Percentiles rank a stretch among this genome's conserved stretches.
These are phyloP conservation scores for Coemansia sp. DNA, from an alignment of 371 early-diverging fungal species.

Conservation along the genomic window DNA sequence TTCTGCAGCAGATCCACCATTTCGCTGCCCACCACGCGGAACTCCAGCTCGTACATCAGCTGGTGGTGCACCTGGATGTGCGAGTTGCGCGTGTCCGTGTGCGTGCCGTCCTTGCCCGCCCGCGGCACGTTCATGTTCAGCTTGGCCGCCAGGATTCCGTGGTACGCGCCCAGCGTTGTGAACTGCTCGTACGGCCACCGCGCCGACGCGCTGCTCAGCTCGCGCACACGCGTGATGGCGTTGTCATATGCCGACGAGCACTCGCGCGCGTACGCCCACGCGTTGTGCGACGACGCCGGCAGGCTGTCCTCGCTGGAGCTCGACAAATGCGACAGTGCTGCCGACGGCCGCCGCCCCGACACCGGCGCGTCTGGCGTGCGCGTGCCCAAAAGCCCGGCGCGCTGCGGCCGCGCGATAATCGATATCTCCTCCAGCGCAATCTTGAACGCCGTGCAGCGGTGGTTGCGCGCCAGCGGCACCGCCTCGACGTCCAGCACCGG, in stretches of 20 bases:
- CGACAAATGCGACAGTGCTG: slow-evolving; percentile 9
- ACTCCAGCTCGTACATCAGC: slow-evolving; percentile 38
- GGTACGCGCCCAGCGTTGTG: slow-evolving; percentile 11
- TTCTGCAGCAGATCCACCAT: neutral
- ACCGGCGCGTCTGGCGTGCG: neutral
- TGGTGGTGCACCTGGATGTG: slow-evolving; percentile 47
- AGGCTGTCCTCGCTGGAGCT: slow-evolving; percentile 29
- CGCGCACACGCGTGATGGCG: slow-evolving; percentile 32
- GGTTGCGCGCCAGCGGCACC: slow-evolving; percentile 23
- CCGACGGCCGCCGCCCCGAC: slow-evolving; percentile 5
- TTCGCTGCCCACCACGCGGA: slow-evolving; percentile 7
- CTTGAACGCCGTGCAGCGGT: slow-evolving; percentile 11
- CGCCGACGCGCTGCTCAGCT: slow-evolving; percentile 11
- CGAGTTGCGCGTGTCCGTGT: slow-evolving; percentile 35
- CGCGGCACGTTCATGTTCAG: slow-evolving; percentile 10
- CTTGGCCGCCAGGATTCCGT: slow-evolving; percentile 19
- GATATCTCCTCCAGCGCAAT: slow-evolving; percentile 38
- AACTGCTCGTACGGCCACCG: slow-evolving; percentile 2
- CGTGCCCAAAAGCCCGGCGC: neutral
- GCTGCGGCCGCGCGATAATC: slow-evolving; percentile 35
- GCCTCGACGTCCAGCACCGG: slow-evolving; percentile 32
- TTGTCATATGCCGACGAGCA: slow-evolving; percentile 29
- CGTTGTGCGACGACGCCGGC: slow-evolving; percentile 20
- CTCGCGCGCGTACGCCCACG: slow-evolving; percentile 28
- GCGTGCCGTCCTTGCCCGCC: neutral